Base-by-base conservation (phyloP, 2,329 filamentous ascomycete genomes). In the Alternaria atra region DNA sequence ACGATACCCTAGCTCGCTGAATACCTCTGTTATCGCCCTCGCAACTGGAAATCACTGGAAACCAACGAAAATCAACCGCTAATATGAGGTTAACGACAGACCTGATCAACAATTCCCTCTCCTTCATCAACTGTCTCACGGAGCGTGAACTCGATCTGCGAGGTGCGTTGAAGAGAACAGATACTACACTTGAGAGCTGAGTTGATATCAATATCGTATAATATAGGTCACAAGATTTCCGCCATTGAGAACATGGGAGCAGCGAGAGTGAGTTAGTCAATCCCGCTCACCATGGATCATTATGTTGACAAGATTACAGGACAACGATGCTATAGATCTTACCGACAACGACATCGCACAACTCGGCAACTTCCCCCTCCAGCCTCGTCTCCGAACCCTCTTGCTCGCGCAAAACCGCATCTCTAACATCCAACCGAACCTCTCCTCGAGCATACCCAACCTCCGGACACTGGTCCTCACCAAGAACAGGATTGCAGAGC, bases 121-220 rank as follows among this genome's bases (percentile, higher is more conserved):
- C 94, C 80, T 99, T 97, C 86, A 91, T 98, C 83, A 99, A 98
- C 83, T 94, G 94, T 80, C 88, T 99, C 81, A 97, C 95, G 84
- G 95, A 99, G 87, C 93, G 95, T 82, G 95, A 99, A 88, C 89
- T 99, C 80, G 94, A 98, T 86, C 92, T 99, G 76, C 90, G 95
- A 97, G 95, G 95, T 98, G 91, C 89, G 93, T 88, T 88, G 91
- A 91, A 93, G 97, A 93, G 93, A 89, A 86, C 92, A 94, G 93
- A 95, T 97, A 89, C 93, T 97, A 92, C 92, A 93, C 89, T 88
- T 89, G 84, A 78, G 89, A 89, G 87, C 91, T 92, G 86, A 88
- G 87, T 94, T 95, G 90, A 96, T 94, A 91, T 87, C 85, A 79
- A 85, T 84, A 82, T 83, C 79, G 70, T 71, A 64, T 72, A 69